Conservation (phyloP, 1,284 basidiomycete genomes). For the Leccinum griseonigrum region DNA sequence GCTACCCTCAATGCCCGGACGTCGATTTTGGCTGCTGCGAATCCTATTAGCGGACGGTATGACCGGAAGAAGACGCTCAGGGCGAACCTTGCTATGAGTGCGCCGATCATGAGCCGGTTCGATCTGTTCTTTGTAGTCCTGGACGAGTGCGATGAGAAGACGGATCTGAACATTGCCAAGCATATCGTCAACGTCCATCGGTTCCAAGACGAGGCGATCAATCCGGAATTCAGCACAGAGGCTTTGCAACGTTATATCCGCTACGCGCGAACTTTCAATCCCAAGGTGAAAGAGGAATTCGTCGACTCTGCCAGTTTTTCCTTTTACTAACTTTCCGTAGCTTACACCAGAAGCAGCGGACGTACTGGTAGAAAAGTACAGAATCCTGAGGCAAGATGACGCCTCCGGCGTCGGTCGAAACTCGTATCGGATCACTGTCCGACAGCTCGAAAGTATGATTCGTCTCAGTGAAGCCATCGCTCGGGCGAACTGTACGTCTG, state of each 20-base stretch:
- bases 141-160: constrained; percentile 95
- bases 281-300: constrained; percentile 61
- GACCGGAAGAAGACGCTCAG: constrained; percentile 93
- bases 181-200: constrained; percentile 99
- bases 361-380: constrained; percentile 94
- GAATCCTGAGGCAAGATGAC: constrained; percentile 91
- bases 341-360: constrained; percentile 91
- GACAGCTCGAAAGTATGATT: constrained; percentile 97
- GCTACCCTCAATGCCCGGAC: constrained; percentile 98
- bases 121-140: constrained; percentile 98
- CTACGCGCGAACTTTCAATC: constrained; percentile 95
- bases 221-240: constrained; percentile 97
- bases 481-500: constrained; percentile 90
- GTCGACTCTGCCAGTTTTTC: neutral
- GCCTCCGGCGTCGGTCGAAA: constrained; percentile 84
- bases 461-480: constrained; percentile 97
- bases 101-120: constrained; percentile 99
- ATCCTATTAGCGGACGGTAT: constrained; percentile 95
- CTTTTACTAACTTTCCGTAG: constrained; percentile 39
- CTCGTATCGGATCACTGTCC: constrained; percentile 94
- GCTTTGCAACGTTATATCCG: constrained; percentile 95
- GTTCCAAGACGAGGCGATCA: constrained; percentile 91
- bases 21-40: constrained; percentile 96
- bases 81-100: constrained; percentile 97
- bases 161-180: constrained; percentile 90